These are phyloP conservation scores for Terfezia claveryi DNA, from an alignment of 495 filamentous ascomycete genomes.

Conservation along the genomic window DNA sequence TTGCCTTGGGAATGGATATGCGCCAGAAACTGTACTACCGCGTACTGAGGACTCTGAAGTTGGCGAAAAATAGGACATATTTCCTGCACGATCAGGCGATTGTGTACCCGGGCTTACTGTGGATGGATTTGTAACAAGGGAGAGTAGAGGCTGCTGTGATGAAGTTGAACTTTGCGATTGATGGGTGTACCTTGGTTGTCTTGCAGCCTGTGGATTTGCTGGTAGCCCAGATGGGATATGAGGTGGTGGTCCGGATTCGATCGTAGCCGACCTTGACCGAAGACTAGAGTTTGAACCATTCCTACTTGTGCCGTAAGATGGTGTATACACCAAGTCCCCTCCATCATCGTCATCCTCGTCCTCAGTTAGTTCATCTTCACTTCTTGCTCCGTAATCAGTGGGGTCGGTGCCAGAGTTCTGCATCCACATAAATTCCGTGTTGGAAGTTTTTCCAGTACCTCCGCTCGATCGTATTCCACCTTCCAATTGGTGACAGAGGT, in stretches of 20 bases:
- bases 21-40: conserved; percentile 41
- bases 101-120: conserved; percentile 23
- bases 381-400: conserved; percentile 2
- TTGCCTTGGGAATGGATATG: conserved; percentile 61
- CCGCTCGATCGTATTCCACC: conserved; percentile 16
- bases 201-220: conserved; percentile 12
- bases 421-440: conserved; percentile 67
- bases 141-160: conserved; percentile 35
- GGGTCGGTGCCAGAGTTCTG: conserved; percentile 8
- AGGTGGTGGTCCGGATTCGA: conserved; percentile 36
- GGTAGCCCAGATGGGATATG: neutral
- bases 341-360: conserved; percentile 65
- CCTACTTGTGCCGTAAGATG: conserved; percentile 37
- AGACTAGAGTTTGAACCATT: conserved; percentile 65
- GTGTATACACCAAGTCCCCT: conserved; percentile 7
- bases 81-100: conserved; percentile 27
- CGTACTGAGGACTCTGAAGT: conserved; percentile 63
- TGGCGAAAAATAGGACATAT: conserved; percentile 73
- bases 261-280: conserved; percentile 56
- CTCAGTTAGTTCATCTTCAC: conserved; percentile 20
- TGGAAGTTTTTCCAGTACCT: conserved; percentile 27
- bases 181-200: conserved; percentile 27
- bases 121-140: conserved; percentile 47
- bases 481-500: conserved; percentile 24
- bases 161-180: conserved; percentile 47